Conservation (phyloP, 148 eudicot genomes). For the Mesembryanthemum crystallinum region DNA sequence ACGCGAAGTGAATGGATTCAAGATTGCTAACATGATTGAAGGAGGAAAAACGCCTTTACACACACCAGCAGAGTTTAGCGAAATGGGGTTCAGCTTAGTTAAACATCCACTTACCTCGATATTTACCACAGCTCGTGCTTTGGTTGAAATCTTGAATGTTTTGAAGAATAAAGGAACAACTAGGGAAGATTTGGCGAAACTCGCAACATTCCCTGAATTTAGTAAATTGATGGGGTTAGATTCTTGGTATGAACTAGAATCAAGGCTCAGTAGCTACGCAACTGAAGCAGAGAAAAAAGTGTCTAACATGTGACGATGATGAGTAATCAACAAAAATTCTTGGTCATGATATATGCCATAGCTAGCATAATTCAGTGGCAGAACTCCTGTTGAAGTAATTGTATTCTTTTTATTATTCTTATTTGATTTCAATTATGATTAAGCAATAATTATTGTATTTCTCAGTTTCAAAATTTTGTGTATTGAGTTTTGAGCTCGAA, state of each 20-base stretch:
- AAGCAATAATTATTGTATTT: too few species aligned
- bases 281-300: slow-evolving; percentile 11
- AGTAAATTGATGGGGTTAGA: slow-evolving; percentile 24
- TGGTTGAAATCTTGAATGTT: slow-evolving; percentile 23
- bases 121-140: slow-evolving; percentile 27
- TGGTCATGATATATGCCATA: too few species aligned
- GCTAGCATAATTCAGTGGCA: too few species aligned
- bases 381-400: too few species aligned
- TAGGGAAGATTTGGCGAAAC: slow-evolving; percentile 27
- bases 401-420: too few species aligned
- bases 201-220: slow-evolving; percentile 27
- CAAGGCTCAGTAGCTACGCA: slow-evolving; percentile 14
- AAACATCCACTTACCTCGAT: slow-evolving; percentile 28
- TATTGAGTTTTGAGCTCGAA: too few species aligned
- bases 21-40: slow-evolving; percentile 34
- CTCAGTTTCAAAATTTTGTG: too few species aligned
- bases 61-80: slow-evolving; percentile 35
- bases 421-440: too few species aligned
- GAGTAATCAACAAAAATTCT: too few species aligned
- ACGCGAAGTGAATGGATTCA: slow-evolving; percentile 22
- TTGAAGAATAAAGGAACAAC: slow-evolving; percentile 30
- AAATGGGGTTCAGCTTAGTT: slow-evolving; percentile 28
- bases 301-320: background rate
- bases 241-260: slow-evolving; percentile 26
- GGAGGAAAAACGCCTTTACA: slow-evolving; percentile 35